Conservation (phyloP, 345 rosid genomes). For the Hypericum androsaemum region DNA sequence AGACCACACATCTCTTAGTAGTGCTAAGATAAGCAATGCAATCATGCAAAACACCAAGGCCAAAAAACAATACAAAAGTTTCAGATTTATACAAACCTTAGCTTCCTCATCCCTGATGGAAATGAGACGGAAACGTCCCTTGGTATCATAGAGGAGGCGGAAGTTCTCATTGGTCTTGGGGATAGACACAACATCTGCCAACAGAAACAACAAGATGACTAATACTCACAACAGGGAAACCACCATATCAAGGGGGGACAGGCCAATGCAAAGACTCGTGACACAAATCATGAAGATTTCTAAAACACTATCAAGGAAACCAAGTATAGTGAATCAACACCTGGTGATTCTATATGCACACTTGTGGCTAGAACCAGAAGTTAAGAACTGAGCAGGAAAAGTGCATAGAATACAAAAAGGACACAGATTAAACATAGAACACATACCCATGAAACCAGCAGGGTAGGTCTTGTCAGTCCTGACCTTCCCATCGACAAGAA, state of each 20-base stretch:
- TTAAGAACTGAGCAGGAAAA: background rate
- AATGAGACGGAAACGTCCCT: conserved; percentile 12
- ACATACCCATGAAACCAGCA: conserved; percentile 19
- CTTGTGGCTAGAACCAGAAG: background rate
- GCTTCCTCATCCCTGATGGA: conserved; percentile 18
- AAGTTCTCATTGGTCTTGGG: conserved; percentile 19
- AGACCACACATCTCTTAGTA: too few relatives aligned
- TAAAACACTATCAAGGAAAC: too few relatives aligned
- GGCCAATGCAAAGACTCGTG: too few relatives aligned
- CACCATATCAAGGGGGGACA: too few relatives aligned
- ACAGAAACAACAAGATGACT: background rate
- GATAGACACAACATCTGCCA: conserved; percentile 17
- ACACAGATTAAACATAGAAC: too few relatives aligned
- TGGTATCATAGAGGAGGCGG: conserved; percentile 16
- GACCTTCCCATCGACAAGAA: conserved; percentile 13
- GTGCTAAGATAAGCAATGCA: too few relatives aligned
- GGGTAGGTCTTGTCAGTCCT: conserved; percentile 12
- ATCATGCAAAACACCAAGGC: too few relatives aligned
- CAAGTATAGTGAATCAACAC: too few relatives aligned
- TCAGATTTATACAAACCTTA: conserved; percentile 9
- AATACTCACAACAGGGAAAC: too few relatives aligned
- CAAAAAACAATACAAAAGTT: too few relatives aligned
- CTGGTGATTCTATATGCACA: background rate
- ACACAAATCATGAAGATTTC: too few relatives aligned
- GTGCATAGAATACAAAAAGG: background rate